Conservation (phyloP, 2,329 filamentous ascomycete genomes). For the Colletotrichum lindemuthianum region DNA sequence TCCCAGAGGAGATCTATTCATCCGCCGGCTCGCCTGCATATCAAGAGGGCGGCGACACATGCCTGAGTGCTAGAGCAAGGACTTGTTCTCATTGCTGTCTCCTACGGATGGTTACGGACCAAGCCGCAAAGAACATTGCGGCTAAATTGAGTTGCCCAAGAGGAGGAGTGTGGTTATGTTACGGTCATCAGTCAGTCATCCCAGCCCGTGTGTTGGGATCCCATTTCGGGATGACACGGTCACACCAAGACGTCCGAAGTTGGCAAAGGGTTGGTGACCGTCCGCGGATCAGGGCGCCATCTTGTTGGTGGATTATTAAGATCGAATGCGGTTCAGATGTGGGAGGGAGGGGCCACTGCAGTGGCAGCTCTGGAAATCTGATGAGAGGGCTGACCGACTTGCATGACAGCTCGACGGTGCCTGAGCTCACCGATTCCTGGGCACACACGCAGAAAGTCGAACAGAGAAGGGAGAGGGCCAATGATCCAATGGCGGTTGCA, state of each 20-base stretch:
- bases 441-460: slow-evolving; percentile 25
- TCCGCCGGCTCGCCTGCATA: no score
- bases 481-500: slow-evolving; percentile 23
- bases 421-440: slow-evolving; percentile 29
- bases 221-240: slow-evolving; percentile 45
- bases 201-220: slow-evolving; percentile 41
- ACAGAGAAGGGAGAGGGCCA: slow-evolving; percentile 1
- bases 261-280: slow-evolving; percentile 7
- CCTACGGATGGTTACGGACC: neutral
- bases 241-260: slow-evolving; percentile 38
- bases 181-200: slow-evolving; percentile 13
- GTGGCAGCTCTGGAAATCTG: slow-evolving; percentile 16
- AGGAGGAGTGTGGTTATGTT: neutral
- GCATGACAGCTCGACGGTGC: slow-evolving; percentile 20
- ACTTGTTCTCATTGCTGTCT: no score
- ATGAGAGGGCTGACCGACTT: slow-evolving; percentile 1
- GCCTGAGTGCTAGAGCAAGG: no score
- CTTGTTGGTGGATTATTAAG: slow-evolving; percentile 28
- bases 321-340: neutral
- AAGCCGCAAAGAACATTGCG: neutral
- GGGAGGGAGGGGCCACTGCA: slow-evolving; percentile 2
- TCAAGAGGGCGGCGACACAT: no score
- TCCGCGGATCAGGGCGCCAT: slow-evolving; percentile 13
- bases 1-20: no score
- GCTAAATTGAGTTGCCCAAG: neutral